Percentiles rank a stretch among this genome's conserved stretches.
Conservation (phyloP, 2,329 filamentous ascomycete genomes). For the Didymella keratinophila region DNA sequence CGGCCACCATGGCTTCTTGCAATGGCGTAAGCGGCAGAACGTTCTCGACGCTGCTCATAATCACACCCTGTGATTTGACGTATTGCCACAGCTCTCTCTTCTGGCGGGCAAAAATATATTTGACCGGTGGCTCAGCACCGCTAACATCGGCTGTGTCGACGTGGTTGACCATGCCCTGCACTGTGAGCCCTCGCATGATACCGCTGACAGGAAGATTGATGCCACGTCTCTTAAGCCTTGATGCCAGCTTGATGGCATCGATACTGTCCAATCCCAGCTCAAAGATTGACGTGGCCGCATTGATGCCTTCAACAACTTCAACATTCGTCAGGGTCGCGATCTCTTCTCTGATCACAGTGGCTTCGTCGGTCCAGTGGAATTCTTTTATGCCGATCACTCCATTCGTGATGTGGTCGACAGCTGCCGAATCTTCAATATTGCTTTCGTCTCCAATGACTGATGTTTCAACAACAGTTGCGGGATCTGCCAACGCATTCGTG, state of each 20-base stretch:
- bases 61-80: conserved; percentile 47
- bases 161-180: conserved; percentile 64
- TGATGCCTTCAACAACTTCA: conserved; percentile 50
- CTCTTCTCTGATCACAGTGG: conserved; percentile 64
- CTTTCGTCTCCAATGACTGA: conserved; percentile 18
- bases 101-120: conserved; percentile 29
- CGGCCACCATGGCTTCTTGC: conserved; percentile 85
- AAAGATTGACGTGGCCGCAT: conserved; percentile 71
- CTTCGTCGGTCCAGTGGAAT: conserved; percentile 68
- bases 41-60: conserved; percentile 59
- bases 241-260: conserved; percentile 84
- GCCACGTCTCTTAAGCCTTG: conserved; percentile 68
- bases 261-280: conserved; percentile 91
- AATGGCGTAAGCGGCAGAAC: conserved; percentile 80
- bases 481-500: conserved; percentile 45
- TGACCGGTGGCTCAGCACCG: not conserved
- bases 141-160: conserved; percentile 15
- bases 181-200: conserved; percentile 77
- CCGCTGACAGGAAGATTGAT: conserved; percentile 73
- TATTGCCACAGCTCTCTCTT: conserved; percentile 48
- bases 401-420: not conserved
- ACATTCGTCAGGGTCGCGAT: conserved; percentile 56
- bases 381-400: not conserved
- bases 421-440: not conserved
- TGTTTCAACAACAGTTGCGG: conserved; percentile 31